These are phyloP conservation scores for Chaetomium sp. DNA, from an alignment of 2,329 filamentous ascomycete species.

Conservation along the genomic window DNA sequence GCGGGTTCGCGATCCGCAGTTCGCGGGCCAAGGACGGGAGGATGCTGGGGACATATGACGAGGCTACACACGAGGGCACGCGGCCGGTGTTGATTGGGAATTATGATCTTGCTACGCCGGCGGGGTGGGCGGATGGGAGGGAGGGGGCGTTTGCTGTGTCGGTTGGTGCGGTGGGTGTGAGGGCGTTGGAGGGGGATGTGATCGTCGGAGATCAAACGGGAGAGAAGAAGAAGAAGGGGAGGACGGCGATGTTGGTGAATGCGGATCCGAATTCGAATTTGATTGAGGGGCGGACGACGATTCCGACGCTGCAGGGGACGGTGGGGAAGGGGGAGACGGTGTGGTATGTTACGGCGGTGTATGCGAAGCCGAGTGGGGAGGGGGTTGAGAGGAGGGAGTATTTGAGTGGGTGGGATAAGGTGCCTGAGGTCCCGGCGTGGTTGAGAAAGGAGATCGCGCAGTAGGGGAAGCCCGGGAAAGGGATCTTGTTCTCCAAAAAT, in stretches of 20 bases:
- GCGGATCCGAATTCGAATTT: conserved; percentile 76
- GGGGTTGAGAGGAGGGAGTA: conserved; percentile 47
- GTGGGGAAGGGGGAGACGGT: conserved; percentile 49
- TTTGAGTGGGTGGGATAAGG: conserved; percentile 54
- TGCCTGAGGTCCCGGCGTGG: conserved; percentile 55
- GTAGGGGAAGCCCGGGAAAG: too few relatives aligned
- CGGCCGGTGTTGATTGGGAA: conserved; percentile 52
- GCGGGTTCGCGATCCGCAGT: conserved; percentile 63
- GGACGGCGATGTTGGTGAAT: conserved; percentile 60
- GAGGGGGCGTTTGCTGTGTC: conserved; percentile 52
- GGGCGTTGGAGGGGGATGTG: conserved; percentile 42
- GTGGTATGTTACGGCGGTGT: conserved; percentile 67
- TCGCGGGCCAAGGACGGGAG: conserved; percentile 42
- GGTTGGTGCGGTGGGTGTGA: conserved; percentile 52
- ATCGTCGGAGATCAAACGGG: too few relatives aligned
- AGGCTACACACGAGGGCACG: conserved; percentile 42
- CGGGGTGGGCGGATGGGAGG: conserved; percentile 44
- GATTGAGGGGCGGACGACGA: conserved; percentile 62
- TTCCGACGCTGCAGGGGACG: conserved; percentile 62
- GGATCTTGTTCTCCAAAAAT: too few relatives aligned
- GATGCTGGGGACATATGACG: conserved; percentile 45
- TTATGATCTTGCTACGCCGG: conserved; percentile 50
- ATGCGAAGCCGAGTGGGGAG: conserved; percentile 56
- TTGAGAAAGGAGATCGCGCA: conserved; percentile 44
- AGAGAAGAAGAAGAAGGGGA: conserved; percentile 28